Percentiles rank a stretch among this genome's conserved stretches.
phyloP scores from a whole-genome alignment of 495 filamentous ascomycete genomes.

The Aspergillus kassunensis region DNA sequence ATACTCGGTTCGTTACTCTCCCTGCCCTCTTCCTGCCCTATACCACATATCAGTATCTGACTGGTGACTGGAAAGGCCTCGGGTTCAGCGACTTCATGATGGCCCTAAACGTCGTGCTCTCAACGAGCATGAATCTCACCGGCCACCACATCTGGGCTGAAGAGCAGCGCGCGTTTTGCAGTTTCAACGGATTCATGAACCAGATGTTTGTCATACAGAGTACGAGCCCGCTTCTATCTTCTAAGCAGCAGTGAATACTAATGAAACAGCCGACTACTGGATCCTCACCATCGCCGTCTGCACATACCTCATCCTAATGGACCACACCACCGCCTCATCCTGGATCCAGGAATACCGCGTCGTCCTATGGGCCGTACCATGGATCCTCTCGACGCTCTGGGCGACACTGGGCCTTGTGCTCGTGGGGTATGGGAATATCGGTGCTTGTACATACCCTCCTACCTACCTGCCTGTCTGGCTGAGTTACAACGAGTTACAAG shows the following conservation, averaged over 20 bases:
- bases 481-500: too few species aligned
- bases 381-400: conserved; percentile 7
- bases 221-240: neutral
- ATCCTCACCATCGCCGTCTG: conserved; percentile 8
- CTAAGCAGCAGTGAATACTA: neutral
- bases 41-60: neutral
- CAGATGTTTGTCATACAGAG: conserved; percentile 13
- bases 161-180: neutral
- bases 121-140: conserved; percentile 6
- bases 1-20: neutral
- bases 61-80: neutral
- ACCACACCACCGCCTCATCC: conserved; percentile 4
- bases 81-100: conserved; percentile 9
- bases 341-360: conserved; percentile 9
- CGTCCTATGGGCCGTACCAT: conserved; percentile 1
- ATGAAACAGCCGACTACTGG: conserved; percentile 8
- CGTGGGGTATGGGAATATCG: conserved; percentile 5
- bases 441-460: conserved; percentile 7
- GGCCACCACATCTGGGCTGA: conserved; percentile 4
- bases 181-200: conserved; percentile 9
- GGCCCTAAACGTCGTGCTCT: conserved; percentile 4
- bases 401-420: conserved; percentile 5
- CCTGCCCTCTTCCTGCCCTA: neutral
- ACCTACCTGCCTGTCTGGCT: too few species aligned
- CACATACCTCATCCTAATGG: conserved; percentile 10